A percentile compares a stretch with the other conserved stretches of the same genome.
phyloP scores from a whole-genome alignment of 495 filamentous ascomycete genomes.

The Talaromyces stipitatus region DNA sequence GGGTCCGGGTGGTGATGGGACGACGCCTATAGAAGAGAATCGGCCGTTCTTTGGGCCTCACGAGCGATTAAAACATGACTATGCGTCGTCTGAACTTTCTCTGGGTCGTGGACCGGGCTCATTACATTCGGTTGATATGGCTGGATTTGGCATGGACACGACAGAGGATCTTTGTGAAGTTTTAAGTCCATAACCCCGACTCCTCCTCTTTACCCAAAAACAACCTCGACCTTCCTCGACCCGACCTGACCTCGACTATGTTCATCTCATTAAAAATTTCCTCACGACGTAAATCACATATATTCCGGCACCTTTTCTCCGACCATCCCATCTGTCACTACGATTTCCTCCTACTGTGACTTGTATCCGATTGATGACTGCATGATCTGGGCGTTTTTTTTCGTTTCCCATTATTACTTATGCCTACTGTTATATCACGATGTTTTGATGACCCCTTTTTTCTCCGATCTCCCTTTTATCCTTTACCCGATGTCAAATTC shows the following conservation, averaged over 20 bases:
- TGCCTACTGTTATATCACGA: neutral
- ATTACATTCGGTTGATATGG: slow-evolving; percentile 42
- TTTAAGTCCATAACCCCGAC: slow-evolving; percentile 30
- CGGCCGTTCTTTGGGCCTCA: slow-evolving; percentile 43
- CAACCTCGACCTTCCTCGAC: neutral
- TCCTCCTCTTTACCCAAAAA: too few species aligned
- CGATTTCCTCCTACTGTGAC: slow-evolving; percentile 1
- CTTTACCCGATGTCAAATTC: neutral
- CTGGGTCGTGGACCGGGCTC: slow-evolving; percentile 38
- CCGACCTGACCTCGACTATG: neutral
- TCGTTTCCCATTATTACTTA: neutral
- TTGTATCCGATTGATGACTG: slow-evolving; percentile 10
- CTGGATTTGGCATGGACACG: slow-evolving; percentile 36
- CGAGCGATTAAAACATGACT: slow-evolving; percentile 42
- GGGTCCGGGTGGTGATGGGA: slow-evolving; percentile 36
- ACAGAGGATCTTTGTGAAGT: slow-evolving; percentile 31
- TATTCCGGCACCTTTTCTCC: neutral
- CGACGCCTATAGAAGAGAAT: slow-evolving; percentile 41
- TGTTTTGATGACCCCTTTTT: neutral
- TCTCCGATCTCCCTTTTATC: neutral
- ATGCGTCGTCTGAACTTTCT: slow-evolving; percentile 42
- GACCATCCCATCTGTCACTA: neutral
- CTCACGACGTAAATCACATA: neutral
- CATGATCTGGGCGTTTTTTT: slow-evolving; percentile 15
- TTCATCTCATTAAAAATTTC: neutral